Percentiles rank a stretch among this genome's conserved stretches.
phyloP scores from a whole-genome alignment of 2,329 filamentous ascomycete genomes.

The Calycina marina region DNA sequence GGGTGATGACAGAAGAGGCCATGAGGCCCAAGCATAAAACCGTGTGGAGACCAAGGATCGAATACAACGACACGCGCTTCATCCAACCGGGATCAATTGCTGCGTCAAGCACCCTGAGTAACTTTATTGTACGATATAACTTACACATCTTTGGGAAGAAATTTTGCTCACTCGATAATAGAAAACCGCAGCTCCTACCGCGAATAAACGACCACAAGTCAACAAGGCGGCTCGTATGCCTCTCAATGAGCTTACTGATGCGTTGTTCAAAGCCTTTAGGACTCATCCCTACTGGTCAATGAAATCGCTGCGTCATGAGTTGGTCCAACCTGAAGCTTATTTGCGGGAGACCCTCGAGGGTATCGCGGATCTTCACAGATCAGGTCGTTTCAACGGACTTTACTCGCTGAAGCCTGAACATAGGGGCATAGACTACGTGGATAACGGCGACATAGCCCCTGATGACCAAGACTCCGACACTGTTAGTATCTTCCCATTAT shows the following conservation, averaged over 20 bases:
- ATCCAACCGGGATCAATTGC: slow-evolving; percentile 41
- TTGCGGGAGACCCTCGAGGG: slow-evolving; percentile 73
- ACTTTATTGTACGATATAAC: slow-evolving; percentile 49
- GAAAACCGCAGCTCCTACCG: slow-evolving; percentile 35
- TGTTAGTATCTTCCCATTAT: too few relatives aligned
- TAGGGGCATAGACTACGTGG: slow-evolving; percentile 35
- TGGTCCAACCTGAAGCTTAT: slow-evolving; percentile 86
- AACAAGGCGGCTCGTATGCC: slow-evolving; percentile 85
- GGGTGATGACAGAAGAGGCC: slow-evolving; percentile 40
- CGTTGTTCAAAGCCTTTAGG: slow-evolving; percentile 70
- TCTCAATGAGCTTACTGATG: slow-evolving; percentile 74
- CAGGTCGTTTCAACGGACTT: slow-evolving; percentile 70
- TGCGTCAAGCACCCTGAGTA: slow-evolving; percentile 28
- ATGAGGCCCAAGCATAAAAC: slow-evolving; percentile 45
- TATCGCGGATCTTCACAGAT: slow-evolving; percentile 69
- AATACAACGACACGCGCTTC: slow-evolving; percentile 24
- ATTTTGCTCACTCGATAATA: too few relatives aligned
- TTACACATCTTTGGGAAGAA: too few relatives aligned
- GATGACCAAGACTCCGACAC: slow-evolving; percentile 29
- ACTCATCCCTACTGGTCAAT: slow-evolving; percentile 90
- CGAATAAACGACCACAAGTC: slow-evolving; percentile 50
- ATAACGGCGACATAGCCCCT: too few relatives aligned
- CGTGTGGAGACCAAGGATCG: slow-evolving; percentile 23
- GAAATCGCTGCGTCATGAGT: slow-evolving; percentile 61
- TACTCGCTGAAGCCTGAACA: slow-evolving; percentile 71